Evolutionary conservation across 2,329 filamentous ascomycete genomes (phyloP).

Genomic region (Aspergillus quadrilineatus): DNA sequence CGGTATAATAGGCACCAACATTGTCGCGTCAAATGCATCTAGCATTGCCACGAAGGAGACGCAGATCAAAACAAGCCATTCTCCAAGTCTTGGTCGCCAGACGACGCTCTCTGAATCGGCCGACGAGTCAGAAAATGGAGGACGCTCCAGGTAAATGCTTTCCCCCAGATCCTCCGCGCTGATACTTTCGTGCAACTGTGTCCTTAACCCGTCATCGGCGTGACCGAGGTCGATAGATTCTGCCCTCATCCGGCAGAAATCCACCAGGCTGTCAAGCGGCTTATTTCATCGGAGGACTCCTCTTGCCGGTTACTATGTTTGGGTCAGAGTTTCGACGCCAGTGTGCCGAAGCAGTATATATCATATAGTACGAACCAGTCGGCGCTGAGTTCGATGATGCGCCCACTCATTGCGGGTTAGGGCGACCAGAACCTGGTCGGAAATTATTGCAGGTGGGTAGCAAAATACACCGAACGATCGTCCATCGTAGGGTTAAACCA

Average conservation of each 20-base stretch:
- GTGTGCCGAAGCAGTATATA: background rate
- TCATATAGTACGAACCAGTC: background rate
- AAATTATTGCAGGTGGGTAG: background rate
- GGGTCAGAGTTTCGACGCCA: background rate
- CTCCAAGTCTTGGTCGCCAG: slow-evolving; percentile 42
- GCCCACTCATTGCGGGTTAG: slow-evolving; percentile 7
- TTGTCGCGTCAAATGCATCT: slow-evolving; percentile 51
- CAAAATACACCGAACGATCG: slow-evolving; percentile 6
- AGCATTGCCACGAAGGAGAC: slow-evolving; percentile 49
- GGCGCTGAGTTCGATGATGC: background rate
- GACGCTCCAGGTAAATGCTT: background rate
- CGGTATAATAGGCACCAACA: slow-evolving; percentile 48
- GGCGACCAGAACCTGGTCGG: slow-evolving; percentile 4
- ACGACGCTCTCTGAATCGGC: slow-evolving; percentile 14
- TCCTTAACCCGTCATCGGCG: slow-evolving; percentile 15
- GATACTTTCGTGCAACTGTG: slow-evolving; percentile 8
- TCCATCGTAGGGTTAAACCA: background rate
- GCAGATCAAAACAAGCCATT: slow-evolving; percentile 44
- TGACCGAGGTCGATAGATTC: slow-evolving; percentile 18
- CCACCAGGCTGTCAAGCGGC: background rate
- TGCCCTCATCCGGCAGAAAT: slow-evolving; percentile 17
- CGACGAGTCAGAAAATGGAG: slow-evolving; percentile 14
- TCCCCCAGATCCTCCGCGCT: slow-evolving; percentile 15
- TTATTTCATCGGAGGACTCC: slow-evolving; percentile 2
- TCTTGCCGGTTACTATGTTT: background rate